A percentile compares a stretch with the other conserved stretches of the same genome.
These are phyloP conservation scores for Coffea canephora DNA, from an alignment of 257 asterid species.

Conservation along the genomic window DNA sequence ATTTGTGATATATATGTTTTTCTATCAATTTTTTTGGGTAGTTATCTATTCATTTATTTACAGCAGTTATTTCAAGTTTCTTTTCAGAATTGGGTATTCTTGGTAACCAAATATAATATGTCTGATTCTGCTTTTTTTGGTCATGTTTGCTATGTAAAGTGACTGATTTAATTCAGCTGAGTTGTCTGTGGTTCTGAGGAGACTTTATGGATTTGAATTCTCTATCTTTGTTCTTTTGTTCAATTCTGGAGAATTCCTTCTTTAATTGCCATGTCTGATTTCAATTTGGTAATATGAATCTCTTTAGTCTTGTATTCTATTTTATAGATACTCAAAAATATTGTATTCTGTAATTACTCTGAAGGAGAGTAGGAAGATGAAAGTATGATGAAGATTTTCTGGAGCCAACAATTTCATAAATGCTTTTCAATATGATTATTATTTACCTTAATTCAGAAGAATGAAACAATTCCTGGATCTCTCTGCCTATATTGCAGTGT, in stretches of 20 bases:
- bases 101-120: not conserved
- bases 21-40: no score
- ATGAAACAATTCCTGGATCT: not conserved
- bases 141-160: not conserved
- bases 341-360: no score
- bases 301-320: no score
- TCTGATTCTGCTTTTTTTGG: not conserved
- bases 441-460: not conserved
- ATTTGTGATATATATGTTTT: no score
- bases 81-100: no score
- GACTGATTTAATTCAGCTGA: not conserved
- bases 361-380: no score
- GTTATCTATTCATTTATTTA: no score
- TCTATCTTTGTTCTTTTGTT: not conserved
- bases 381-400: no score
- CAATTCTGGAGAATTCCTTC: not conserved
- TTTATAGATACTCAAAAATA: not conserved
- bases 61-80: no score
- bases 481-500: not conserved
- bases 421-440: not conserved
- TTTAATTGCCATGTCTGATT: no score
- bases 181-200: not conserved
- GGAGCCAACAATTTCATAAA: not conserved
- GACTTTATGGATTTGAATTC: not conserved
- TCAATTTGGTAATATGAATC: no score